Evolutionary conservation across 2,329 filamentous ascomycete species (phyloP), one percentile per base, ranked within the genome.

Genomic region (Apiospora hydei): DNA sequence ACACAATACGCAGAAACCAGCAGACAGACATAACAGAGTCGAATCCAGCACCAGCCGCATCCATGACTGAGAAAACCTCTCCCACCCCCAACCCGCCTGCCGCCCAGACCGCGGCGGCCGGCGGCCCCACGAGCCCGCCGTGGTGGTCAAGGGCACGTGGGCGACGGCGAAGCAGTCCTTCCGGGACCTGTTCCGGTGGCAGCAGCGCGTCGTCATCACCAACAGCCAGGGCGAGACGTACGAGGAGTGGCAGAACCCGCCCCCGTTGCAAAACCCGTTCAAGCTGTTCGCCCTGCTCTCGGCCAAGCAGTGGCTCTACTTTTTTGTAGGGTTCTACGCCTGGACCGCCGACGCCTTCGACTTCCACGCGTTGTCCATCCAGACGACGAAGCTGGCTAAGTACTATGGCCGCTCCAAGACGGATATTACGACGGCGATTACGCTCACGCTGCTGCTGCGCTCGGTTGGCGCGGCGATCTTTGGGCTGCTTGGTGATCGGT

Each of bases 271-370:
- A 76, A 94, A 96, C 79, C 94, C 94, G 51, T 84, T 96, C 82
- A 89, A 86, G 49, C 85, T 96, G 43, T 85, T 94, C 73, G 86
- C 85, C 41, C 87, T 91, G 81, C 86, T 96, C 21, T 88, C 86
- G 3, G 84, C 84, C 34, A 88, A 86, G 73, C 90, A 93, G 79
- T 96, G 93, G 93, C 78, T 93, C 21, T 95, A 93, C 84, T 91
- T 96, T 83, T 75, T 93, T 53, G 91, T 94, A 14, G 93, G 93
- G 3, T 90, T 95, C 78, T 82, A 88, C 46, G 91, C 93, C 21
- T 96, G 94, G 94, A 93, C 90, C 1, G 93, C 93, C 71, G 94
- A 96, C 80, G 93, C 93, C 4, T 96, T 95, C 80, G 93, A 95
- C 81, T 96, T 95, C 80, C 93, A 95, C 82, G 92, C 93, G 38